Evolutionary conservation across 768 basidiomycete species (phyloP).

Genomic region (Mycena venus): DNA sequence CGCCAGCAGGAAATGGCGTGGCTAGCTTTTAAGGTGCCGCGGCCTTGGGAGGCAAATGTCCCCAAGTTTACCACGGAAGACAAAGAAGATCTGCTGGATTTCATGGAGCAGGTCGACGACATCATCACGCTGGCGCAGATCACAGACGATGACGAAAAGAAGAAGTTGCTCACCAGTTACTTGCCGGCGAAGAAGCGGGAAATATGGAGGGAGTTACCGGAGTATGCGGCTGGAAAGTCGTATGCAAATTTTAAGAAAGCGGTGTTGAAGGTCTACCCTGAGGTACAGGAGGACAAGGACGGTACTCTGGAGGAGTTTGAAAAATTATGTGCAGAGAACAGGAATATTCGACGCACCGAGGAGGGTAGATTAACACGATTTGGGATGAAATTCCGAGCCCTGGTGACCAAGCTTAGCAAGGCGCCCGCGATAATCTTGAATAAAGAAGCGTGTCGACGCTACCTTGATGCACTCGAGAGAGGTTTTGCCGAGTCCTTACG

Average conservation of each 20-base stretch:
- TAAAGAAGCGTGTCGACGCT: conserved; percentile 5
- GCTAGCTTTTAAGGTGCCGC: background rate
- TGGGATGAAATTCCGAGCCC: background rate
- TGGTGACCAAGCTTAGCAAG: conserved; percentile 17
- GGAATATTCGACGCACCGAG: conserved; percentile 8
- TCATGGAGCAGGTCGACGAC: too few species aligned
- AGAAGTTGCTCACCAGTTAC: too few species aligned
- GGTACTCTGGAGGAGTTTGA: too few species aligned
- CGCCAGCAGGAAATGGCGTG: background rate
- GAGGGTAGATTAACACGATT: conserved; percentile 4
- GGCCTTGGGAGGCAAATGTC: background rate
- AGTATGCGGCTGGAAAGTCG: conserved; percentile 2
- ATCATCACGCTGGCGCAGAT: conserved; percentile 8
- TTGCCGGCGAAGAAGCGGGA: conserved; percentile 10
- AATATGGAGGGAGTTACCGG: background rate
- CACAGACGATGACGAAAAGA: conserved; percentile 15
- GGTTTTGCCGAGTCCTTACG: conserved; percentile 11
- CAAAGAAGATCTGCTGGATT: too few species aligned
- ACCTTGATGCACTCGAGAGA: conserved; percentile 12
- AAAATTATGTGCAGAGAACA: conserved; percentile 4
- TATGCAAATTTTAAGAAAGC: conserved; percentile 14
- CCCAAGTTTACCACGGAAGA: background rate
- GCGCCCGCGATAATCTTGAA: conserved; percentile 6
- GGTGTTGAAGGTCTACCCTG: conserved; percentile 12
- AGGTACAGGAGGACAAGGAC: conserved; percentile 8